phyloP scores from a whole-genome alignment of 1,284 basidiomycete species.

The Naganishia cerealis region DNA sequence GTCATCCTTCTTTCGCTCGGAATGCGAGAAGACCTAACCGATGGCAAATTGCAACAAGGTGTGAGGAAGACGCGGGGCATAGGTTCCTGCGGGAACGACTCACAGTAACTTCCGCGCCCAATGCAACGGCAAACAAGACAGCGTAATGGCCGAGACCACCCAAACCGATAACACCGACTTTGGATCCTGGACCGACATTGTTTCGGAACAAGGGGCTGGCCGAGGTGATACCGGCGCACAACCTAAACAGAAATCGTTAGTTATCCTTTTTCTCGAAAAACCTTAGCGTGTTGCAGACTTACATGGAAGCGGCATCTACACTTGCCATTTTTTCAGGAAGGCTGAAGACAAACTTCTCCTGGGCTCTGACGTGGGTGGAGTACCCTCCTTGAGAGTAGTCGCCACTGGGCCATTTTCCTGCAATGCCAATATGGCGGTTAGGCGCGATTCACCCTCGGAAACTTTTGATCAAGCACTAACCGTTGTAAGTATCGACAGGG shows the following conservation, averaged over 20 bases:
- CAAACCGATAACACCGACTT: conserved; percentile 67
- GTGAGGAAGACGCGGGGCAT: not conserved
- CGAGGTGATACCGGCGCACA: conserved; percentile 68
- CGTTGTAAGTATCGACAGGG: conserved; percentile 38
- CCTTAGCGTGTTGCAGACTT: conserved; percentile 20
- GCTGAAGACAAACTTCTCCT: conserved; percentile 68
- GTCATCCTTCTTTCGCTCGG: conserved; percentile 64
- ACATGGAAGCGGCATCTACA: conserved; percentile 59
- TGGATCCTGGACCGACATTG: conserved; percentile 65
- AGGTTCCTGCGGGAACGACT: not conserved
- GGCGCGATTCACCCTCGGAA: too few relatives aligned
- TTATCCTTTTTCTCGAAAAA: not conserved
- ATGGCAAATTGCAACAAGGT: not conserved
- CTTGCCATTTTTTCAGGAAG: conserved; percentile 64
- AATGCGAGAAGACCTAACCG: conserved; percentile 62
- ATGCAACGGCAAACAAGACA: conserved; percentile 62
- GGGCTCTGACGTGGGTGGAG: conserved; percentile 65
- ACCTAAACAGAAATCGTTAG: conserved; percentile 54
- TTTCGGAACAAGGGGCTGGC: conserved; percentile 66
- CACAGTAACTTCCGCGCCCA: conserved; percentile 64
- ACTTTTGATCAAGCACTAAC: not conserved
- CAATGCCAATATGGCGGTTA: conserved; percentile 47
- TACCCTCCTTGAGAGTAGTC: conserved; percentile 62
- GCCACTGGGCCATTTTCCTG: conserved; percentile 61
- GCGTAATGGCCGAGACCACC: conserved; percentile 63